These are phyloP conservation scores for Chytriomyces confervae DNA, from an alignment of 192 early-diverging fungal genomes.

Conservation along the genomic window DNA sequence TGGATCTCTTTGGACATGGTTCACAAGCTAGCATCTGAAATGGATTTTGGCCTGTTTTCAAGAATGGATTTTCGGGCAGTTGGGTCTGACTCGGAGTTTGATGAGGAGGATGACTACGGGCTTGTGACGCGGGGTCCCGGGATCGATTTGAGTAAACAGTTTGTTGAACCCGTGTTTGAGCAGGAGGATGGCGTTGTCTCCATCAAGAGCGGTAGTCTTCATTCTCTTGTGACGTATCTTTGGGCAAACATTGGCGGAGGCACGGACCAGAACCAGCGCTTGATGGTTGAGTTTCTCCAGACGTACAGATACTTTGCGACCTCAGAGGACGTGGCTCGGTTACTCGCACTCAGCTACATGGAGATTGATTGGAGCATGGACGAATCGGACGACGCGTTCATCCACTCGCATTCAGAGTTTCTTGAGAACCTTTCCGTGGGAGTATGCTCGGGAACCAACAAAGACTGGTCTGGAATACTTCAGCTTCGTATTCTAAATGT, in stretches of 20 bases:
- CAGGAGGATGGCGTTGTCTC: conserved; percentile 23
- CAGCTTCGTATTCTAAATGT: conserved; percentile 53
- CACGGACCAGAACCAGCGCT: conserved; percentile 60
- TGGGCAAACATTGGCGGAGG: conserved; percentile 35
- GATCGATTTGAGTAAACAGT: neutral
- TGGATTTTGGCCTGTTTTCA: neutral
- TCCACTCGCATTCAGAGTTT: neutral
- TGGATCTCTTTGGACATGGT: neutral
- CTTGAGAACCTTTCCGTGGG: neutral
- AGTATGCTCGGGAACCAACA: neutral
- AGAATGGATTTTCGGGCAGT: conserved; percentile 7
- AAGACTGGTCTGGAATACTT: conserved; percentile 38
- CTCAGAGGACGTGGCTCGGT: conserved; percentile 66
- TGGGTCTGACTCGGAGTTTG: neutral
- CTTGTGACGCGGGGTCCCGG: neutral
- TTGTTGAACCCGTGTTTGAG: neutral
- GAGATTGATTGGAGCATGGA: conserved; percentile 44
- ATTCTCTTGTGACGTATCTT: conserved; percentile 36
- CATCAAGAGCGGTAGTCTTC: conserved; percentile 29
- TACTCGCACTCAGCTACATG: conserved; percentile 68
- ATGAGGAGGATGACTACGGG: neutral
- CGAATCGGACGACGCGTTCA: neutral
- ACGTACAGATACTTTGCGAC: conserved; percentile 73
- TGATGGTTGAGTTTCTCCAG: conserved; percentile 66
- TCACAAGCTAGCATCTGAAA: neutral